Conservation (phyloP, 345 rosid species). For the Litchi chinensis region DNA sequence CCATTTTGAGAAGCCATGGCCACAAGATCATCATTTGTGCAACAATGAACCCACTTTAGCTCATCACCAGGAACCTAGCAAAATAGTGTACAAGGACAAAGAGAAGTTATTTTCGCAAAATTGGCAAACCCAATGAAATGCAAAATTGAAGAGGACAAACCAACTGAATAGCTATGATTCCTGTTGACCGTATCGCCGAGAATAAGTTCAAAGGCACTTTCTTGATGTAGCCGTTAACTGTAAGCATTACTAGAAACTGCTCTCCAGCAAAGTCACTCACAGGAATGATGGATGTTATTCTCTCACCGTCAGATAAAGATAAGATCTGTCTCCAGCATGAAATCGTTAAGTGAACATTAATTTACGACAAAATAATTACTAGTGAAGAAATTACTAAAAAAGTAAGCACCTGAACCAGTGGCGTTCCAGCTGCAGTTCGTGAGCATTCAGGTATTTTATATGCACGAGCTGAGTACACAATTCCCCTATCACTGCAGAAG, state of each 20-base stretch:
- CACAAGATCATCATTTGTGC: conserved; percentile 84
- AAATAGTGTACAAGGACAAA: conserved; percentile 19
- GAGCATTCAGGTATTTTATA: conserved; percentile 93
- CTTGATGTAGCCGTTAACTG: conserved; percentile 94
- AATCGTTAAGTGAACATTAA: conserved; percentile 12
- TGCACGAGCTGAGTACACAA: conserved; percentile 91
- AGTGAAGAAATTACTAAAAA: conserved; percentile 1
- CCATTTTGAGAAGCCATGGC: conserved; percentile 98
- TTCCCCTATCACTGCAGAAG: conserved; percentile 76
- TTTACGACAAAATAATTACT: conserved; percentile 16
- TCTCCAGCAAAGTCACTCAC: conserved; percentile 82
- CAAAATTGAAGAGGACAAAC: conserved; percentile 46
- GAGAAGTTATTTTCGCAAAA: background rate
- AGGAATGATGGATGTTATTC: conserved; percentile 93
- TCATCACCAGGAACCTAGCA: conserved; percentile 91
- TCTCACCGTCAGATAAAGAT: conserved; percentile 88
- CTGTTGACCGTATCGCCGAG: conserved; percentile 90
- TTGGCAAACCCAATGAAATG: background rate
- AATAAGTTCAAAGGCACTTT: conserved; percentile 82
- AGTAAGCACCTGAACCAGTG: conserved; percentile 76
- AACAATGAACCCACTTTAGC: conserved; percentile 89
- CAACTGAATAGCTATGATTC: conserved; percentile 96
- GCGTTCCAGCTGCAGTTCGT: conserved; percentile 90
- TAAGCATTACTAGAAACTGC: conserved; percentile 88
- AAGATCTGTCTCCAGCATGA: conserved; percentile 58